Conservation (phyloP, 1,139 yeast genomes). For the Magnusiomyces magnusii region DNA sequence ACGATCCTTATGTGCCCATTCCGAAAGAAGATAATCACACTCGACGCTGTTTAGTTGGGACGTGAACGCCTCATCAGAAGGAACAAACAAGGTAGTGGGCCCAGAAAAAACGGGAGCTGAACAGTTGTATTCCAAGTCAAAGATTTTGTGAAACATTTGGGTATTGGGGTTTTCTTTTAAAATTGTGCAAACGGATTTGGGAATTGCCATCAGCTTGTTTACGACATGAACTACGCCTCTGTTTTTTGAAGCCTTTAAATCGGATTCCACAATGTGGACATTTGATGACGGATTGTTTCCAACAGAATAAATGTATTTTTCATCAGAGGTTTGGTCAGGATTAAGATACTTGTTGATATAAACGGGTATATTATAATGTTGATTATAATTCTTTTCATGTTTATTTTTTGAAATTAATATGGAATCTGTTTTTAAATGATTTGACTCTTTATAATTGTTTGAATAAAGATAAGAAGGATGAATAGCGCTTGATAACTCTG, state of each 20-base stretch:
- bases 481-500: background rate
- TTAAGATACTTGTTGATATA: background rate
- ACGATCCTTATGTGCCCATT: conserved; percentile 36
- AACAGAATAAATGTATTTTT: background rate
- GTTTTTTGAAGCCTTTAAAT: conserved; percentile 59
- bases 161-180: conserved; percentile 27
- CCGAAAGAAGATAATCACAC: conserved; percentile 38
- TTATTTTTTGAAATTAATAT: no score
- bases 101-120: conserved; percentile 14
- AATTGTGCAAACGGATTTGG: conserved; percentile 40
- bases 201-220: conserved; percentile 43
- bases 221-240: conserved; percentile 71
- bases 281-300: conserved; percentile 10
- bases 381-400: no score
- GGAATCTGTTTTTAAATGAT: no score
- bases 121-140: conserved; percentile 23
- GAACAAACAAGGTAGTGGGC: conserved; percentile 38
- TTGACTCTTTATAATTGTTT: background rate
- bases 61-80: conserved; percentile 38
- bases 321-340: background rate
- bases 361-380: background rate
- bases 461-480: background rate
- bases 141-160: conserved; percentile 23
- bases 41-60: conserved; percentile 40
- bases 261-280: conserved; percentile 51